Evolutionary conservation across 306 rosid genomes (phyloP), one percentile per base, ranked within the genome.

Genomic region (Datisca glomerata): DNA sequence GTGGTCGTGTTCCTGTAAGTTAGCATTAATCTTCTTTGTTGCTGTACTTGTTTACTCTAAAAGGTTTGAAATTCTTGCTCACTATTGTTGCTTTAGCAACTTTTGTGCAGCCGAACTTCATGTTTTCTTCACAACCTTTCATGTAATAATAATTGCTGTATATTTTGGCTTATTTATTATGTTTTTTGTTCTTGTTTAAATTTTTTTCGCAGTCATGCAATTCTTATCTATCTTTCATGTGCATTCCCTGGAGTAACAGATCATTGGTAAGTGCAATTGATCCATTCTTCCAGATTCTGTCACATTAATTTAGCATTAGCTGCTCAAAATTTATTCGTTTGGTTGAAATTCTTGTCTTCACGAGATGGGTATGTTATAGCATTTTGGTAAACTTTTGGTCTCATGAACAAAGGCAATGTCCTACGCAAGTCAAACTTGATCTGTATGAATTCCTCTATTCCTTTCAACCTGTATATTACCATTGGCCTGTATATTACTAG

Each of bases 191-290:
- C n/a, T n/a, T n/a, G 4, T 57, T 44, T 12, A 21, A 48, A 55
- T 71, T 44, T 25, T 52, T 15, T 40, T 50, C 55, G 67, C 84
- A 86, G 94, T 52, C 96, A 86, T 62, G 92, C 96, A 29, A 75
- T 86, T 71, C 86, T 81, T 41, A 58, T 68, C 57, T 86, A 81
- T 55, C 74, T 86, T 17, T 65, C 84, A 60, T 66, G 73, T 55
- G 81, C 79, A 14, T 86, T 81, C 66, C 94, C 96, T 6, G 96
- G 96, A 45, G 67, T 78, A 35, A 54, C 83, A 31, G 81, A 86
- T 44, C 81, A 81, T 51, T 86, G 96, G 96, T 86, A 61, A 78
- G 70, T 58, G 38, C 14, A 15, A 34, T 36, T 60, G 12, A 53
- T 58, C 35, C 38, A 46, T 35, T 57, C 58, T 67, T 13, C 11